Percentiles rank a stretch among this genome's conserved stretches.
Conservation (phyloP, 2,329 filamentous ascomycete species). For the Mollisia scopiformis region DNA sequence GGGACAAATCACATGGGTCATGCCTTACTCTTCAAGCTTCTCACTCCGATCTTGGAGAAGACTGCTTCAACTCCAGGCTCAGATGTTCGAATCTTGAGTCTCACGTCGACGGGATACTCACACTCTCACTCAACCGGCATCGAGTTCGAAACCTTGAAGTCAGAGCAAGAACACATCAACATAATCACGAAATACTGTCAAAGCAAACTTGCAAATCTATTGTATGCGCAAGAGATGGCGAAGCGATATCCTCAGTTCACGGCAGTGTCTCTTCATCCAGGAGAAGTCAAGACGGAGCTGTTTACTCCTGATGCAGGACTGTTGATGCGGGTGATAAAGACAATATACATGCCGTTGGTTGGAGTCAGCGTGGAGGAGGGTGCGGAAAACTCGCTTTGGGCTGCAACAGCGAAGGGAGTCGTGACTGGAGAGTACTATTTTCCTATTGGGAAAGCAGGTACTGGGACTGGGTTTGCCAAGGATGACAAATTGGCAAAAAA, state of each 20-base stretch:
- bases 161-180: background rate
- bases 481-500: slow-evolving; percentile 35
- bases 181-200: slow-evolving; percentile 42
- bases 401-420: slow-evolving; percentile 29
- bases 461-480: slow-evolving; percentile 24
- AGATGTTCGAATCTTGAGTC: slow-evolving; percentile 20
- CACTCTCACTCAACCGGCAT: slow-evolving; percentile 25
- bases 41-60: slow-evolving; percentile 38
- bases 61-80: slow-evolving; percentile 24
- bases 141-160: slow-evolving; percentile 29
- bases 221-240: slow-evolving; percentile 46
- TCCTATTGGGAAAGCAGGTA: slow-evolving; percentile 38
- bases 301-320: background rate
- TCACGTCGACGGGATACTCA: slow-evolving; percentile 11
- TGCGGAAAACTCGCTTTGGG: slow-evolving; percentile 44
- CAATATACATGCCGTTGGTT: background rate
- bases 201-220: slow-evolving; percentile 51
- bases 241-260: slow-evolving; percentile 41
- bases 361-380: slow-evolving; percentile 31
- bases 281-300: slow-evolving; percentile 23
- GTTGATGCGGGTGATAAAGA: slow-evolving; percentile 9
- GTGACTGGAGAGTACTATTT: slow-evolving; percentile 41
- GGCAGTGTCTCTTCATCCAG: slow-evolving; percentile 45
- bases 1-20: slow-evolving; percentile 53
- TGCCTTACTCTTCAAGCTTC: slow-evolving; percentile 44